Conservation (phyloP, 1,284 basidiomycete species). For the Stereum hirsutum region DNA sequence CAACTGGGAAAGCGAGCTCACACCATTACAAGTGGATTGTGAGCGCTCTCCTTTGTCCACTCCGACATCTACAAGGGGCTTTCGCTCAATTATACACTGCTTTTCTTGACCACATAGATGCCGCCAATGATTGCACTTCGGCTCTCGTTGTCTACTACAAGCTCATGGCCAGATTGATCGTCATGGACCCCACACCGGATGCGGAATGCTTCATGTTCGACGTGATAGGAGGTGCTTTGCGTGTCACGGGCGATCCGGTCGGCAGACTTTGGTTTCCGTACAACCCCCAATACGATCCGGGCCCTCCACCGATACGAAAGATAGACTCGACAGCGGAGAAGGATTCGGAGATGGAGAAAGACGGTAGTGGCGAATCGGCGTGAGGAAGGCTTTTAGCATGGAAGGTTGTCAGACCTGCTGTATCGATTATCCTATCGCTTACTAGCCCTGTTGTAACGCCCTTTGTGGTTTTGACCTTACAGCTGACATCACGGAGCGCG, state of each 20-base stretch:
- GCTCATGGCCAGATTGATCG: conserved; percentile 30
- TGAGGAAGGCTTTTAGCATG: no score
- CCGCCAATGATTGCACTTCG: conserved; percentile 62
- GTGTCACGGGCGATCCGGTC: conserved; percentile 29
- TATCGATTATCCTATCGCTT: no score
- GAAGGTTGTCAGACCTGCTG: no score
- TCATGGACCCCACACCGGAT: conserved; percentile 30
- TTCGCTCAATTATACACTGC: conserved; percentile 1
- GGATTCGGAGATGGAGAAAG: no score
- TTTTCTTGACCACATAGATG: conserved; percentile 35
- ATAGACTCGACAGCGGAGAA: background rate
- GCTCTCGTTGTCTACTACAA: conserved; percentile 40
- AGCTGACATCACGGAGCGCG: no score
- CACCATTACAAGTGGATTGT: conserved; percentile 47
- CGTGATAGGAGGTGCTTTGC: conserved; percentile 32
- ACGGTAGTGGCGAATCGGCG: no score
- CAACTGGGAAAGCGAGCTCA: conserved; percentile 55
- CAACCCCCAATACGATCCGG: conserved; percentile 65
- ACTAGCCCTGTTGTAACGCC: no score
- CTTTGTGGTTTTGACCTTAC: no score
- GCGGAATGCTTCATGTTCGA: conserved; percentile 49
- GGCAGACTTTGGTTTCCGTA: conserved; percentile 35
- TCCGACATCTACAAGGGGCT: background rate
- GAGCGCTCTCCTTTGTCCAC: conserved; percentile 15
- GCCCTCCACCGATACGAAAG: conserved; percentile 43